A percentile compares a stretch with the other conserved stretches of the same genome.
These are phyloP conservation scores for Trebouxia sp. DNA, from an alignment of 139 green algal species.

Conservation along the genomic window DNA sequence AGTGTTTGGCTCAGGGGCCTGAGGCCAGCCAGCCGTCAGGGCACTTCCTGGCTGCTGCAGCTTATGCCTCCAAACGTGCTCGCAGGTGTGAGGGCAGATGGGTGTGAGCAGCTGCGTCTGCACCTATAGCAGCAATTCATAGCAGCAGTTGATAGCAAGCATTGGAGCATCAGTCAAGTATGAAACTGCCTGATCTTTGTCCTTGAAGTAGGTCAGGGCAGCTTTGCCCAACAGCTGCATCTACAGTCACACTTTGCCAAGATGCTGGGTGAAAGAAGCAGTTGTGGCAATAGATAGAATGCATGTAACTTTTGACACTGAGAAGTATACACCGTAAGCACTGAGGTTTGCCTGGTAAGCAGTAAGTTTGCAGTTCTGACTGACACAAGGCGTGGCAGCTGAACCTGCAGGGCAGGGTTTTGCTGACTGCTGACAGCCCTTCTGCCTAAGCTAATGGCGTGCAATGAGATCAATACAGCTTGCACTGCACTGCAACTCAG, in stretches of 20 bases:
- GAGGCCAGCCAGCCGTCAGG: conserved; percentile 83
- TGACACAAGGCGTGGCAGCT: too few relatives aligned
- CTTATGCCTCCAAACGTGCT: conserved; percentile 90
- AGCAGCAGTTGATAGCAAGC: background rate
- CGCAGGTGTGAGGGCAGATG: conserved; percentile 91
- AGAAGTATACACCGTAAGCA: too few relatives aligned
- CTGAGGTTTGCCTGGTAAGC: background rate
- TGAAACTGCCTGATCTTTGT: background rate
- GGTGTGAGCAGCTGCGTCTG: conserved; percentile 81
- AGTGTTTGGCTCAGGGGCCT: conserved; percentile 65
- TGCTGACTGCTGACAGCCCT: too few relatives aligned
- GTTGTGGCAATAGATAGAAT: too few relatives aligned
- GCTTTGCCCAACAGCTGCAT: too few relatives aligned
- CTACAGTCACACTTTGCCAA: background rate
- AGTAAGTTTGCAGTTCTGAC: too few relatives aligned
- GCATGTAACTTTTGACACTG: too few relatives aligned
- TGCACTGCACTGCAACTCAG: too few relatives aligned
- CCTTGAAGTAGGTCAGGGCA: background rate
- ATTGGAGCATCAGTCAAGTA: background rate
- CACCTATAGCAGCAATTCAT: conserved; percentile 43
- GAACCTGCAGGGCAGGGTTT: too few relatives aligned
- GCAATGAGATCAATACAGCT: too few relatives aligned
- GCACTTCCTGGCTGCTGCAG: conserved; percentile 63
- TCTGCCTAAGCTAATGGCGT: too few relatives aligned
- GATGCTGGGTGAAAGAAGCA: background rate